Evolutionary conservation across 2,329 filamentous ascomycete genomes (phyloP), one percentile per base, ranked within the genome.

Genomic region (Phialocephala subalpina): DNA sequence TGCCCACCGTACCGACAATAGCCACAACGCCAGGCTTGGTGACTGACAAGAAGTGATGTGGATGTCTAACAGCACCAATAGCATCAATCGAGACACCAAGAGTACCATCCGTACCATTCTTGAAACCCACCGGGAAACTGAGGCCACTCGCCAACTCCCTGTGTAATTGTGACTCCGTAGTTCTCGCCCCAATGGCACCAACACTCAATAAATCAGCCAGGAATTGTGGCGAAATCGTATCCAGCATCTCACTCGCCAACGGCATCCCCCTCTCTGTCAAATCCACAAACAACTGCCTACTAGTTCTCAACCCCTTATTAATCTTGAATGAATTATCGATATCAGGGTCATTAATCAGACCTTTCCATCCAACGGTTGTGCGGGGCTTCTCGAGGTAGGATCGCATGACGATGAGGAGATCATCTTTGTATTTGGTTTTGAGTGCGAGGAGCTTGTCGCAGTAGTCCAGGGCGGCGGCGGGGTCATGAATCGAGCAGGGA

Each of bases 251-350:
- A 78, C 90, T 95, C 52, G 96, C 96, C 74, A 99, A 90, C 35
- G 96, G 96, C 92, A 99, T 97, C 76, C 96, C 96, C 82, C 90
- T 92, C 78, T 88, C 85, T 0, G 95, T 98, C 73, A 99, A 84
- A 78, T 98, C 94, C 69, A 97, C 90, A 80, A 97, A 98, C 77
- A 99, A 86, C 80, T 98, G 90, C 73, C 96, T 87, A 63, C 93
- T 92, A 63, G 94, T 84, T 59, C 92, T 89, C 76, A 99, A 82
- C 22, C 96, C 96, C 85, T 98, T 98, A 86, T 98, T 98, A 83
- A 99, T 98, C 82, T 97, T 90, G 91, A 97, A 98, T 80, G 92
- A 96, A 79, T 97, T 95, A 80, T 98, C 94, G 77, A 99, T 97
- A 77, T 98, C 95, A 1, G 96, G 96, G 81, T 99, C 96, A 79